Base-by-base conservation (phyloP, 495 filamentous ascomycete species). In the Podospora australis region DNA sequence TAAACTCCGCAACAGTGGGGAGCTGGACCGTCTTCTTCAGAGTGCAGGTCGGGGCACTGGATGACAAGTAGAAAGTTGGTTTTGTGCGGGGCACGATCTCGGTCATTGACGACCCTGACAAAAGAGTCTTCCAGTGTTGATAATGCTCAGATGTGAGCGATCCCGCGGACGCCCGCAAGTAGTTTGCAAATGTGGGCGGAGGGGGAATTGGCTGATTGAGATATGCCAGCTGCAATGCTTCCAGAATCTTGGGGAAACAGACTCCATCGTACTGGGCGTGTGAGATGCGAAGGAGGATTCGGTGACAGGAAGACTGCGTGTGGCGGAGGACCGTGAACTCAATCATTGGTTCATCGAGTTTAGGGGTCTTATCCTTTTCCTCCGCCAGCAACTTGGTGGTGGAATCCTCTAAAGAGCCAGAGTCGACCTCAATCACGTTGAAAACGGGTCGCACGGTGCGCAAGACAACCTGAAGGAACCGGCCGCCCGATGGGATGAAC, bases 181-280 rank as follows among this genome's bases (percentile, higher is more conserved):
- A 81, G 26, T 71, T 74, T 24, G 76, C 70, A 49, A 78, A 84
- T 2, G 73, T 67, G 3, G 68, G 68, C 9, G 74, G 57, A 14
- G 55, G 57, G 1, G 68, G 60, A 5, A 80, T 57, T 3, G 62
- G 50, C 28, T 68, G 61, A n/a, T 74, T 74, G 38, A 72, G 65
- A 56, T 82, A 85, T 1, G 68, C 68, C 16, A 67, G 65, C 28
- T 75, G 67, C 36, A 86, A 71, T 22, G 74, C 73, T 1, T 63
- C 57, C 48, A 82, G 69, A 16, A 85, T 78, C 44, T 66, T 70
- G 0, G 79, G 72, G 16, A 86, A 64, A 58, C 74, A 84, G 1
- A 85, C 69, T 21, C 79, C 81, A 48, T 85, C 83, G 44, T 80
- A 85, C 52, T 87, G 82, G 5, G 81, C 80, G 50, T 87, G 83